phyloP scores from a whole-genome alignment of 352 stramenopile species.

The Globisporangium yorkense region DNA sequence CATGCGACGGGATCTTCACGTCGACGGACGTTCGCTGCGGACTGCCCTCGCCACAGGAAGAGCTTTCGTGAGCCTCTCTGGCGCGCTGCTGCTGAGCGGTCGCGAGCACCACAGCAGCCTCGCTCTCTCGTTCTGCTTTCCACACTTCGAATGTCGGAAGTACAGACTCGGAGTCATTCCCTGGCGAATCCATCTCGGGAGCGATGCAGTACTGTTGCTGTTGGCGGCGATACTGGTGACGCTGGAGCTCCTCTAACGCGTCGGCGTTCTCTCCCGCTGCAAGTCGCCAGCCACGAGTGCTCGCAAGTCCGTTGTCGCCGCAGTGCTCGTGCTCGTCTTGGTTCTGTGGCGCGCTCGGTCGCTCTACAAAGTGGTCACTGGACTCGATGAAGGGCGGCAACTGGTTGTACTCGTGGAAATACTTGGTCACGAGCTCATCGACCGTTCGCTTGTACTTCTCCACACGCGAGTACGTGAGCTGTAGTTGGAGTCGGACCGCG shows the following conservation, averaged over 20 bases:
- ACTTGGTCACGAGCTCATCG: constrained; percentile 56
- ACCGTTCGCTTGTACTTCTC: constrained; percentile 53
- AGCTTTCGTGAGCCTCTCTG: constrained; percentile 2
- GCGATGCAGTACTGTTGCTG: constrained; percentile 14
- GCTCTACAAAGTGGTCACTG: constrained; percentile 2
- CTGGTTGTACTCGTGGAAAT: constrained; percentile 41
- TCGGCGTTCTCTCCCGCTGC: constrained; percentile 9
- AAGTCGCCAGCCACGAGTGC: neutral
- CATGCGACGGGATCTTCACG: constrained; percentile 9
- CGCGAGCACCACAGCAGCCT: neutral
- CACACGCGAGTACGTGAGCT: constrained; percentile 54
- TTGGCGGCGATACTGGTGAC: constrained; percentile 6
- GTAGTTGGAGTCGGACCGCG: constrained; percentile 46
- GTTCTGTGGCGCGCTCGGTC: constrained; percentile 11
- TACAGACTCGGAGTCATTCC: constrained; percentile 2
- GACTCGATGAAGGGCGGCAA: constrained; percentile 57
- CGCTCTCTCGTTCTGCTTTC: constrained; percentile 9
- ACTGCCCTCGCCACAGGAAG: neutral
- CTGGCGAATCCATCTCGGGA: constrained; percentile 10
- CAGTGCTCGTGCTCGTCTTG: constrained; percentile 22
- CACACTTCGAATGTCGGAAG: constrained; percentile 22
- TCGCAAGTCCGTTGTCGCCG: neutral
- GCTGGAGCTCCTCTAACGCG: constrained; percentile 6
- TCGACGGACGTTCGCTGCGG: constrained; percentile 5
- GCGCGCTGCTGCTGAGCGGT: constrained; percentile 2